Conservation (phyloP, 352 stramenopile species). For the Phytophthora pistaciae region DNA sequence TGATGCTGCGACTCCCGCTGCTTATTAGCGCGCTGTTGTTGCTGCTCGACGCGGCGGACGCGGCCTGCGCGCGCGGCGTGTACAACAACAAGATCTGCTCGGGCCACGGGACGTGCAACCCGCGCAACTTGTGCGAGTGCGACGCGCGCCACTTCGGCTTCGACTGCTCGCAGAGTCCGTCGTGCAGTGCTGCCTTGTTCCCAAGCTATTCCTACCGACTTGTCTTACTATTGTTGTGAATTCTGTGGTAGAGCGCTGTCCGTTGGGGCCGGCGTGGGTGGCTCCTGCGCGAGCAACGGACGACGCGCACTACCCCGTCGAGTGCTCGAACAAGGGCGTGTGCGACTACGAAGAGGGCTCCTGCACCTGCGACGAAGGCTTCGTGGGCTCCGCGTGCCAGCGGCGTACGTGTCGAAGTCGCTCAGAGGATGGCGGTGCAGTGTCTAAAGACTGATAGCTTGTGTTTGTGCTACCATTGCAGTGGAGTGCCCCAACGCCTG, state of each 20-base stretch:
- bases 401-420: constrained; percentile 45
- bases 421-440: background rate
- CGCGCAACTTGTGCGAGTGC: constrained; percentile 59
- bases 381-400: constrained; percentile 75
- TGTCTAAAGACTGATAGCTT: background rate
- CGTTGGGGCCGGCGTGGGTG: constrained; percentile 64
- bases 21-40: constrained; percentile 7
- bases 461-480: constrained; percentile 18
- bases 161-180: constrained; percentile 67
- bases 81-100: constrained; percentile 72
- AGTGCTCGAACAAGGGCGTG: constrained; percentile 83
- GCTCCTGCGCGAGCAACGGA: constrained; percentile 57
- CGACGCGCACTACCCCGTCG: constrained; percentile 67
- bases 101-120: constrained; percentile 59
- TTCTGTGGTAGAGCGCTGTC: constrained; percentile 46
- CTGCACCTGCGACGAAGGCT: constrained; percentile 76
- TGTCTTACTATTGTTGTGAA: background rate
- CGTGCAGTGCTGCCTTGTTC: background rate
- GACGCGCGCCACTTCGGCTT: constrained; percentile 62
- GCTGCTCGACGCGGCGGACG: background rate
- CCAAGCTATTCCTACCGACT: background rate
- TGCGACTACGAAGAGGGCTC: constrained; percentile 62
- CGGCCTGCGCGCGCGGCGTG: constrained; percentile 48
- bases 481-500: constrained; percentile 63
- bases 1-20: background rate